These are phyloP conservation scores for Skeletonema potamos DNA, from an alignment of 108 stramenopile genomes.

Conservation along the genomic window DNA sequence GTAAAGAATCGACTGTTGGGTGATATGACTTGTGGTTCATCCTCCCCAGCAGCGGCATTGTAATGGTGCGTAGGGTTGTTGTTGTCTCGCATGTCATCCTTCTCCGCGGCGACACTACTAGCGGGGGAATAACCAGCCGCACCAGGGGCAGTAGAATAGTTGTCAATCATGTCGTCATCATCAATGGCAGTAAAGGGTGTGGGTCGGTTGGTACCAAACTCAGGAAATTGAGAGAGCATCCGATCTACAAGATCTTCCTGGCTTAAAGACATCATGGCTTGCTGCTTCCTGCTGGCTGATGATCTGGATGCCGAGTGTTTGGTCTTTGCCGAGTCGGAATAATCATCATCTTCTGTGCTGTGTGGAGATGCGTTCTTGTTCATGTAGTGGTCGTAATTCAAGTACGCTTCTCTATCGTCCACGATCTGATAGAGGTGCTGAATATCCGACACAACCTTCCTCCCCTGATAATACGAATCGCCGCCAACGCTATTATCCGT, in stretches of 20 bases:
- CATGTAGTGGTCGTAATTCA: constrained; percentile 27
- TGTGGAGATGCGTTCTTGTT: neutral
- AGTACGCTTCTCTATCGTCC: constrained; percentile 33
- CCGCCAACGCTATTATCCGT: neutral
- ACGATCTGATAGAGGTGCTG: constrained; percentile 35
- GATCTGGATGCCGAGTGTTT: constrained; percentile 1
- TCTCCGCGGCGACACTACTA: neutral
- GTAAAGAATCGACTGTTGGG: constrained; percentile 24
- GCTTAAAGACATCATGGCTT: constrained; percentile 19
- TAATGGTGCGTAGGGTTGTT: neutral
- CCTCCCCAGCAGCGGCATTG: neutral
- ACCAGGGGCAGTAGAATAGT: neutral
- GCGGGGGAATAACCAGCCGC: neutral
- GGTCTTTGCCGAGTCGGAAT: too few species aligned
- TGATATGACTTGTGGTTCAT: constrained; percentile 1
- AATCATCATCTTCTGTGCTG: neutral
- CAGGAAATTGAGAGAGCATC: constrained; percentile 79
- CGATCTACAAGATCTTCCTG: constrained; percentile 69
- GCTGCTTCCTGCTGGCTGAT: neutral
- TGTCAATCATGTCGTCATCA: constrained; percentile 18
- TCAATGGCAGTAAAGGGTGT: constrained; percentile 39
- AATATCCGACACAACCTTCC: constrained; percentile 37
- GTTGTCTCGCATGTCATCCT: neutral
- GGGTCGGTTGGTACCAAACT: constrained; percentile 47
- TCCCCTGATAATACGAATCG: constrained; percentile 17